A percentile compares a stretch with the other conserved stretches of the same genome.
These are phyloP conservation scores for Cercospora citrullina DNA, from an alignment of 2,329 filamentous ascomycete genomes.

Conservation along the genomic window DNA sequence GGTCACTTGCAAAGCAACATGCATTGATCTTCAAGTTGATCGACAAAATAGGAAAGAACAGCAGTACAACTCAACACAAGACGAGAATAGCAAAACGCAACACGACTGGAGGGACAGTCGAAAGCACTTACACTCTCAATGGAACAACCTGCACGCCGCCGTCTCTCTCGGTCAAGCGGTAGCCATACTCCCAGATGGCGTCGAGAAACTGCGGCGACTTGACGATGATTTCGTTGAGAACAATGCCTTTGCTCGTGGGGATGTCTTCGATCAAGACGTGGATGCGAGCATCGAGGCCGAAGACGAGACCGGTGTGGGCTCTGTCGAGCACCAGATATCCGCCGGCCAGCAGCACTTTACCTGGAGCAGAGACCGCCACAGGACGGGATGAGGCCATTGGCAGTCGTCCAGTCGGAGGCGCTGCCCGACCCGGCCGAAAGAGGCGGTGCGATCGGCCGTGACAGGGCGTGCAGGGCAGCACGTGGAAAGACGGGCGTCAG, in stretches of 20 bases:
- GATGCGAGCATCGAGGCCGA: slow-evolving; percentile 64
- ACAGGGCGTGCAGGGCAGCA: background rate
- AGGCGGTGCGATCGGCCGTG: slow-evolving; percentile 9
- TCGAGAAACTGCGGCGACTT: slow-evolving; percentile 87
- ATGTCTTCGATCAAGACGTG: slow-evolving; percentile 60
- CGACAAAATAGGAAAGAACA: slow-evolving; percentile 4
- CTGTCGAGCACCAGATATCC: slow-evolving; percentile 94
- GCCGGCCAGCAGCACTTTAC: slow-evolving; percentile 92
- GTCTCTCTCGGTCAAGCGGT: slow-evolving; percentile 66
- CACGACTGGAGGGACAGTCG: background rate
- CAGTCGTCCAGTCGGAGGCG: slow-evolving; percentile 24
- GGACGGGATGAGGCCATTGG: slow-evolving; percentile 24
- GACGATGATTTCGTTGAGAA: slow-evolving; percentile 72
- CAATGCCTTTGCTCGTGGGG: slow-evolving; percentile 61
- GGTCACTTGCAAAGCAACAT: slow-evolving; percentile 5
- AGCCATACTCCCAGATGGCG: slow-evolving; percentile 85
- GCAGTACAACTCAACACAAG: background rate
- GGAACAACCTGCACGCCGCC: slow-evolving; percentile 83
- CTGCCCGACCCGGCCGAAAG: slow-evolving; percentile 22
- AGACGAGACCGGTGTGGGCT: slow-evolving; percentile 72
- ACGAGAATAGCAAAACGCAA: background rate
- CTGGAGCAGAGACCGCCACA: slow-evolving; percentile 75
- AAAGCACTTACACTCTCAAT: slow-evolving; percentile 67
- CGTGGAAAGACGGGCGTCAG: background rate
- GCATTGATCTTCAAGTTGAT: slow-evolving; percentile 1